Evolutionary conservation across 768 basidiomycete species (phyloP), one percentile per base, ranked within the genome.

Genomic region (Leccinum longicurvipes): DNA sequence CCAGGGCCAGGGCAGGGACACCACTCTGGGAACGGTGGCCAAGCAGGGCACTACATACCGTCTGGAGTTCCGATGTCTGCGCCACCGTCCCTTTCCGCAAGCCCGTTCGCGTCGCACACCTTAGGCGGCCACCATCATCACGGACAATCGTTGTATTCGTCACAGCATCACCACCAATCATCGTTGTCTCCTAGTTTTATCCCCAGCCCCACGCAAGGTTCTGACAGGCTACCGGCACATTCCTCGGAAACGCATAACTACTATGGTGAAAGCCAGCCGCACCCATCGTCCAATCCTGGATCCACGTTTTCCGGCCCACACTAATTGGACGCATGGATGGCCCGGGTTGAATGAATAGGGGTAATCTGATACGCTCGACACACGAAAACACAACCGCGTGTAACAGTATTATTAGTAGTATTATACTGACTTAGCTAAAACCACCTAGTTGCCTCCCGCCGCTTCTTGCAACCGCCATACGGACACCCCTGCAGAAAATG

Each of bases 31-130:
- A 64, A 63, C 50, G 60, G 62, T 25, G 56, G 60, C 47, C 72
- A 41, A 21, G 39, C 39, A 41, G 39, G 39, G 39, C 39, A 69
- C 50, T 71, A 73, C 45, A 57, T 71, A 36, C 61, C 72, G 15
- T 72, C 70, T 31, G 70, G 72, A 3, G 74, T 82, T 21, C 81
- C 83, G 9, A 73, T 83, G 62, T 79, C 82, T 19, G 79, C 82
- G 6, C 76, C 81, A 0, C 73, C 81, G 21, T 75, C 82, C 49
- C 67, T 82, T 60, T 73, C 80, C 28, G 71, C 68, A 53, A 77
- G 78, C 44, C 64, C 66, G 15, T 71, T 62, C 27, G 60, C 53
- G 17, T 70, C 70, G 19, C 70, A 71, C 57, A 66, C 39, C 32
- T 50, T 71, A 10, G 56, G 64, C 24, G 58, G 56, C 42, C 69